Evolutionary conservation across 306 rosid species (phyloP).

Genomic region (Acacia melanoxylon): DNA sequence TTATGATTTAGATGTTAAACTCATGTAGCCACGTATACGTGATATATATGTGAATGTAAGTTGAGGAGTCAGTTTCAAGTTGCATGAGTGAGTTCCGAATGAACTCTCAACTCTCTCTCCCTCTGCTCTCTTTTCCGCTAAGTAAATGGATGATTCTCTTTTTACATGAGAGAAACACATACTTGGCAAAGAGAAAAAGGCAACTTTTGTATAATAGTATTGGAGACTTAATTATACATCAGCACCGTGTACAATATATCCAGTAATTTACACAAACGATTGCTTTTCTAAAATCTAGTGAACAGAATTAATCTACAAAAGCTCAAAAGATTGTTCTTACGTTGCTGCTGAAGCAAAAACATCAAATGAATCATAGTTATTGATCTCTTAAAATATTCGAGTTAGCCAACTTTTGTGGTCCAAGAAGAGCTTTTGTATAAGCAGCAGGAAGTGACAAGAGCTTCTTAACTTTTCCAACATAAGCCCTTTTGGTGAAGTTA

Average conservation of each 20-base stretch:
- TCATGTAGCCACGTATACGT: too few relatives aligned
- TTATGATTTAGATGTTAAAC: too few relatives aligned
- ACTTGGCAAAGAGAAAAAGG: too few relatives aligned
- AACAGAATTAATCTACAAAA: slow-evolving; percentile 28
- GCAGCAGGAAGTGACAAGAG: slow-evolving; percentile 71
- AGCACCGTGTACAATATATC: background rate
- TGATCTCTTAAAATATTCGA: slow-evolving; percentile 45
- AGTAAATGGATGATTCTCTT: too few relatives aligned
- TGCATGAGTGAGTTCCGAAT: too few relatives aligned
- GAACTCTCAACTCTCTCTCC: too few relatives aligned
- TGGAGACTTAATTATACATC: background rate
- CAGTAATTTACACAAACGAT: slow-evolving; percentile 1
- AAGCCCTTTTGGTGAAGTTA: slow-evolving; percentile 88
- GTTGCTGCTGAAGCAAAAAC: background rate
- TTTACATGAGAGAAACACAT: too few relatives aligned
- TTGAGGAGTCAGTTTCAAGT: too few relatives aligned
- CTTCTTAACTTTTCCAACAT: slow-evolving; percentile 76
- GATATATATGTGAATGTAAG: too few relatives aligned
- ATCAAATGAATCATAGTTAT: background rate
- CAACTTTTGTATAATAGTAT: too few relatives aligned
- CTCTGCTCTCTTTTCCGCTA: too few relatives aligned
- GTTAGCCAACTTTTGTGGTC: slow-evolving; percentile 42
- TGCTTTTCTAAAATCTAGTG: slow-evolving; percentile 15
- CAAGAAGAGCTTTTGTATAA: slow-evolving; percentile 63
- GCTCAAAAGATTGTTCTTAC: background rate